Evolutionary conservation across 2,329 filamentous ascomycete species (phyloP).

Genomic region (Aspergillus brasiliensis): DNA sequence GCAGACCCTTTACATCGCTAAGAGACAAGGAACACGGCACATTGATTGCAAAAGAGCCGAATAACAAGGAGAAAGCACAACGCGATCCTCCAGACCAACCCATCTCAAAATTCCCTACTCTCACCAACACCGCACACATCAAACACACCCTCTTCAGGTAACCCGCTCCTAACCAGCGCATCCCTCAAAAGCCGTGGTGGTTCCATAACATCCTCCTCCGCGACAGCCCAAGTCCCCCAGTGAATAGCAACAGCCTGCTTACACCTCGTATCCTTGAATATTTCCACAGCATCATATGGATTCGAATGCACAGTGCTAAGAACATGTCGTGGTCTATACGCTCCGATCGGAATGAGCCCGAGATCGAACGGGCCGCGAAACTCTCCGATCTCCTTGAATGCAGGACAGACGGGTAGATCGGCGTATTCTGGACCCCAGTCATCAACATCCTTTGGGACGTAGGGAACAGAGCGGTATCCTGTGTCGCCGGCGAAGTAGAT

Average conservation of each 20-base stretch:
- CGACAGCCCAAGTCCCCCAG: neutral
- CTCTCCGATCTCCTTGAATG: neutral
- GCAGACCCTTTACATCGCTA: no score
- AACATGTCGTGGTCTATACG: neutral
- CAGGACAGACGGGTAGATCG: neutral
- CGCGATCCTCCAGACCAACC: neutral
- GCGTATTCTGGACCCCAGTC: neutral
- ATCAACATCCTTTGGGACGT: neutral
- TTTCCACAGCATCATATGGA: neutral
- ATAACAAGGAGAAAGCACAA: no score
- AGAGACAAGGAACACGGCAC: no score
- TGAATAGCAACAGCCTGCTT: neutral
- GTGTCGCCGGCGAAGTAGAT: neutral
- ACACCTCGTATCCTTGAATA: neutral
- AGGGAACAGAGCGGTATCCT: neutral
- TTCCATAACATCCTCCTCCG: neutral
- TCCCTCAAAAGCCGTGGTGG: neutral
- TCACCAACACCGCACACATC: neutral
- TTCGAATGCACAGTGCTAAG: neutral
- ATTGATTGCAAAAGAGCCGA: no score
- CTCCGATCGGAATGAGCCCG: neutral
- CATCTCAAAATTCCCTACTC: neutral
- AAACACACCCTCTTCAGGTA: neutral
- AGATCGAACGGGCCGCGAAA: neutral
- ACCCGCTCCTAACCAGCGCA: neutral